Conservation (phyloP, 306 rosid species). For the Medicago ruthenica region DNA sequence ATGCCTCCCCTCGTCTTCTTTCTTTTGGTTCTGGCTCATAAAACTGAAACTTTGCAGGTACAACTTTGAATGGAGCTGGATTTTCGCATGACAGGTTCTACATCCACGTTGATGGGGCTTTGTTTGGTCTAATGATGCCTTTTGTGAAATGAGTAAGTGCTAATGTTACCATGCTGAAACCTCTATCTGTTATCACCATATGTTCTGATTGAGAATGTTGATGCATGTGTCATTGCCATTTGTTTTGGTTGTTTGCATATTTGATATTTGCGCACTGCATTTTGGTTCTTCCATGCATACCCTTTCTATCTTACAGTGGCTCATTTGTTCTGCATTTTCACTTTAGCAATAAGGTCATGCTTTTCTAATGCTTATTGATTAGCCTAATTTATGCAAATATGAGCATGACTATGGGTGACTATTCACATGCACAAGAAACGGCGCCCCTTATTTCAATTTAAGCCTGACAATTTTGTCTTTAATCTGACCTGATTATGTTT, state of each 20-base stretch:
- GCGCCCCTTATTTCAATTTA: neutral
- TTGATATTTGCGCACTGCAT: neutral
- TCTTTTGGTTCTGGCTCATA: conserved; percentile 32
- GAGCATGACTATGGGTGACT: too few relatives aligned
- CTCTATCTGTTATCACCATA: conserved; percentile 14
- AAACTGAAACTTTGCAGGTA: conserved; percentile 46
- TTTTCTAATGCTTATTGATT: too few relatives aligned
- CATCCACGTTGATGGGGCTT: conserved; percentile 64
- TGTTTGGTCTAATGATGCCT: conserved; percentile 78
- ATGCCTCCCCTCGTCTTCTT: neutral
- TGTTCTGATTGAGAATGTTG: conserved; percentile 21
- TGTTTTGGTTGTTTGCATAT: conserved; percentile 24
- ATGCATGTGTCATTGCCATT: neutral
- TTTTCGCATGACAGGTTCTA: conserved; percentile 59
- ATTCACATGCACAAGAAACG: conserved; percentile 24
- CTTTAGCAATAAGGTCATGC: too few relatives aligned
- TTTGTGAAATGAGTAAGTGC: conserved; percentile 59
- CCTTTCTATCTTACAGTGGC: too few relatives aligned
- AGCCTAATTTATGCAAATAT: too few relatives aligned
- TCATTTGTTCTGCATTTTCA: too few relatives aligned
- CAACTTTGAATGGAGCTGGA: conserved; percentile 69
- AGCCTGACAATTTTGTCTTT: neutral
- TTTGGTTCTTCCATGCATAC: conserved; percentile 29
- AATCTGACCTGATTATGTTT: conserved; percentile 23
- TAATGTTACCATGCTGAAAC: neutral